Evolutionary conservation across 1,139 yeast species (phyloP), one percentile per base, ranked within the genome.

Genomic region (Pichia sp.): DNA sequence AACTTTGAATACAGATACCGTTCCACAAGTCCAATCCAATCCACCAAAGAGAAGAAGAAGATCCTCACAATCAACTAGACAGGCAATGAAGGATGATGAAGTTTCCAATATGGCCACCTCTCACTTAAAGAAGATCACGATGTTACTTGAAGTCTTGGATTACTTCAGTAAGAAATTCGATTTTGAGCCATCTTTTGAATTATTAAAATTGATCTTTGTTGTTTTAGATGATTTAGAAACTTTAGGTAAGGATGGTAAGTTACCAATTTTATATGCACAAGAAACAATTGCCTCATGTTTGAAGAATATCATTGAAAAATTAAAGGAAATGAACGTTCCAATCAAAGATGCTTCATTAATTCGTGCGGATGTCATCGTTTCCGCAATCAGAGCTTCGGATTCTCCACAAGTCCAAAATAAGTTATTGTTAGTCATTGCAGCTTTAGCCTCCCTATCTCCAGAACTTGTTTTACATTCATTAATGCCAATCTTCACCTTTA

Each of bases 401-500:
- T 87, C 96, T 35, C 98, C 98, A 10, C 98, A 93, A 67, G 94
- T 91, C 30, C 99, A 93, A 68, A 93, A 93, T 67, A 79, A 91
- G 57, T 71, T 93, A 45, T 71, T 93, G 52, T 70, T 93, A 54
- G 91, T 93, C 18, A 83, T 93, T 58, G 88, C 98, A 3, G 85
- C 90, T 46, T 72, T 93, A 57, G 98, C 98, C 0, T 73, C 90
- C 0, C 70, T 91, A 48, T 89, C 93, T 17, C 96, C 99, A 9
- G 98, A 93, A 63, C 80, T 86, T 35, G 90, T 93, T 34, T 73
- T 94, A 54, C 98, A 94, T 68, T 87, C 97, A 4, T 96, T 94
- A 14, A 93, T 93, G 99, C 99, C 99, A 18, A 91, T 93, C 46
- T 93, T 93, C 71, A 94, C 99, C 0, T 94, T 93, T 61, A 93